Percentiles rank a stretch among this genome's conserved stretches.
Conservation (phyloP, 2,329 filamentous ascomycete species). For the Monosporascus sp. region DNA sequence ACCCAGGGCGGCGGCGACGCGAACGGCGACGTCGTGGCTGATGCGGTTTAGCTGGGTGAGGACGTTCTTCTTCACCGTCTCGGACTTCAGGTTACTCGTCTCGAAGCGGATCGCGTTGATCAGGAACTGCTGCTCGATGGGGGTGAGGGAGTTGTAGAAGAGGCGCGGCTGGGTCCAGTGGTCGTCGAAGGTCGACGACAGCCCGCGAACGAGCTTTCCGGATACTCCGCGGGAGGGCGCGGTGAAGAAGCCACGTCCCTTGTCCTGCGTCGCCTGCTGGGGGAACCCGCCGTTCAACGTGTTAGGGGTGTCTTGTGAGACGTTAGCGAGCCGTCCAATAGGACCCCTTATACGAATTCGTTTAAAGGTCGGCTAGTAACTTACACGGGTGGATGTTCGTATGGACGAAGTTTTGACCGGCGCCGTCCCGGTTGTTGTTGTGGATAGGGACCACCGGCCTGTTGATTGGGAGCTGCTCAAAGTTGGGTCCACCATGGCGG, state of each 20-base stretch:
- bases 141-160: conserved; percentile 67
- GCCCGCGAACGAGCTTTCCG: conserved; percentile 51
- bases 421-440: conserved; percentile 65
- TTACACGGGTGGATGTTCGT: conserved; percentile 57
- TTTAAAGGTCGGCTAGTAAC: conserved; percentile 7
- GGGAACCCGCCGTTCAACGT: conserved; percentile 60
- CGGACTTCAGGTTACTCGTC: conserved; percentile 52
- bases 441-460: conserved; percentile 50
- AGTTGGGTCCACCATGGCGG: conserved; percentile 58
- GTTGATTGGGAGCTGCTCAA: conserved; percentile 62
- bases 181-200: conserved; percentile 62
- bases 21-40: conserved; percentile 59
- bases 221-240: conserved; percentile 48
- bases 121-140: conserved; percentile 64
- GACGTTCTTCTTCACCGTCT: conserved; percentile 58
- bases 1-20: conserved; percentile 59
- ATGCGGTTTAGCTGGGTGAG: conserved; percentile 64
- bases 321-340: conserved; percentile 7
- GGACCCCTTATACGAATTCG: not conserved
- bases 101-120: conserved; percentile 72
- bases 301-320: conserved; percentile 55
- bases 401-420: conserved; percentile 64
- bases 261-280: conserved; percentile 58
- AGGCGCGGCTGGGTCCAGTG: conserved; percentile 68
- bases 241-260: conserved; percentile 66